Conservation (phyloP, 257 asterid species). For the Ajuga chamaepitys region DNA sequence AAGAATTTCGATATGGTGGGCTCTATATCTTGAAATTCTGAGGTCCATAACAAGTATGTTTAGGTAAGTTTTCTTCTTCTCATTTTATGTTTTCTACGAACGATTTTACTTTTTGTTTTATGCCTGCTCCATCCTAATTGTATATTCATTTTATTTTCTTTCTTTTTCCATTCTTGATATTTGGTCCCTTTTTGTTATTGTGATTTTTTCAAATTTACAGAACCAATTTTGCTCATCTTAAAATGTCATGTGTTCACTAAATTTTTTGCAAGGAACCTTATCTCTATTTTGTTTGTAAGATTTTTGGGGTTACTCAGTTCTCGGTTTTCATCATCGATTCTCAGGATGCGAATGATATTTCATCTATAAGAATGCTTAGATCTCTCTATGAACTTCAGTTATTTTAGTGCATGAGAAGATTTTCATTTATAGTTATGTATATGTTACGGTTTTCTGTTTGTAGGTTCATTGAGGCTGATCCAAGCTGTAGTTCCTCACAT, state of each 20-base stretch:
- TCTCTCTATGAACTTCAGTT: neutral
- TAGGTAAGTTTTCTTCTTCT: neutral
- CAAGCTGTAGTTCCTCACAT: constrained; percentile 92
- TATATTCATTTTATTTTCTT: neutral
- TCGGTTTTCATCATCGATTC: neutral
- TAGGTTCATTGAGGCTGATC: constrained; percentile 78
- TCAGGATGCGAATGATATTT: neutral
- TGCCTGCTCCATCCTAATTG: neutral
- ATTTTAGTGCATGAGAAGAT: neutral
- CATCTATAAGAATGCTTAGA: neutral
- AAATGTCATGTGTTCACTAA: neutral
- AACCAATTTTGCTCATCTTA: neutral
- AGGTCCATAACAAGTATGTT: neutral
- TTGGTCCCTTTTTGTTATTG: neutral
- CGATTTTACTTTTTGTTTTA: neutral
- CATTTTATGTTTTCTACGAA: neutral
- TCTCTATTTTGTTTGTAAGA: neutral
- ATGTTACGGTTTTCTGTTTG: neutral
- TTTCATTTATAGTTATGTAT: neutral
- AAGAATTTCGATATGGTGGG: neutral
- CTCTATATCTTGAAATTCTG: neutral
- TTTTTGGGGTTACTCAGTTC: neutral
- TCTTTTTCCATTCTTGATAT: neutral
- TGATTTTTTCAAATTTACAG: neutral
- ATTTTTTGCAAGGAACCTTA: neutral